These are phyloP conservation scores for Hamamelis virginiana DNA, from an alignment of 164 flowering plant species.

Conservation along the genomic window DNA sequence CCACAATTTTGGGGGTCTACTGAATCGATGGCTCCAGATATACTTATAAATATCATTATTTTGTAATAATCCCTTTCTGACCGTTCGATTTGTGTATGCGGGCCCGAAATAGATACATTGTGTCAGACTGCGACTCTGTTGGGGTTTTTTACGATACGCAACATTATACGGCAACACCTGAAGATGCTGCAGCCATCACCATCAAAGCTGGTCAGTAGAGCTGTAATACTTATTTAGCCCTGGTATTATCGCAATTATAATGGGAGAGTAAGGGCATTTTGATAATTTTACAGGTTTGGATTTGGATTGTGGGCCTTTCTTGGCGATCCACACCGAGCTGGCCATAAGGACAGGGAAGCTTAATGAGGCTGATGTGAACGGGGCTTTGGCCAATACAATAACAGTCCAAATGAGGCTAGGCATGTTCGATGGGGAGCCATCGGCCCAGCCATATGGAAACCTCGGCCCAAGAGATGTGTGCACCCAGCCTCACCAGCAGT, in stretches of 20 bases:
- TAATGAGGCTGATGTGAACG: constrained; percentile 43
- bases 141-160: constrained; percentile 45
- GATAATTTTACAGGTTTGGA: constrained; percentile 47
- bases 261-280: not conserved
- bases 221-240: no score
- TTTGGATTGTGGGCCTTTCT: constrained; percentile 70
- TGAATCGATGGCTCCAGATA: not conserved
- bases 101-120: constrained; percentile 44
- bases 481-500: constrained; percentile 46
- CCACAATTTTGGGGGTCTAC: no score
- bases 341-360: constrained; percentile 46
- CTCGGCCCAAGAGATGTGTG: constrained; percentile 67
- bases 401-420: constrained; percentile 74
- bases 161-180: constrained; percentile 58
- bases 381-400: constrained; percentile 46
- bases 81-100: not conserved
- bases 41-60: not conserved
- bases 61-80: not conserved
- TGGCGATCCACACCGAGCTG: constrained; percentile 44
- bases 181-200: constrained; percentile 58
- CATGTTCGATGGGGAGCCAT: constrained; percentile 65
- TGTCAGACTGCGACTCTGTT: constrained; percentile 68
- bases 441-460: constrained; percentile 43
- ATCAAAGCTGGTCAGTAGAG: constrained; percentile 47
- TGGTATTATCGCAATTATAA: no score